These are phyloP conservation scores for Zymoseptoria tritici DNA, from an alignment of 2,329 filamentous ascomycete genomes.

Conservation along the genomic window DNA sequence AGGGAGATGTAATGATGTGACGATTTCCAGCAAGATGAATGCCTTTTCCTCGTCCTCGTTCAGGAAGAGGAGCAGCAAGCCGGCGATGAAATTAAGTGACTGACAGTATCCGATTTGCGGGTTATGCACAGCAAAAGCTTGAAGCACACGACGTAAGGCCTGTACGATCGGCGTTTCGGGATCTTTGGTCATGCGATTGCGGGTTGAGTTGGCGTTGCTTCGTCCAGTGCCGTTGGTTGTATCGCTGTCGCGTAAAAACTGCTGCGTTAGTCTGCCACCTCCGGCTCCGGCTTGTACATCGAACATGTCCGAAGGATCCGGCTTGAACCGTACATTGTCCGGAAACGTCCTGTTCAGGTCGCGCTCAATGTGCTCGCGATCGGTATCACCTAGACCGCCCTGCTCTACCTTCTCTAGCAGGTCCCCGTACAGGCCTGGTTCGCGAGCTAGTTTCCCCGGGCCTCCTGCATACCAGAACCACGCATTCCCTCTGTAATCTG, in stretches of 20 bases:
- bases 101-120: constrained; percentile 92
- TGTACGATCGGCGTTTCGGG: constrained; percentile 69
- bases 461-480: constrained; percentile 97
- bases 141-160: constrained; percentile 74
- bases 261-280: constrained; percentile 16
- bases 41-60: constrained; percentile 74
- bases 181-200: constrained; percentile 34
- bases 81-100: constrained; percentile 89
- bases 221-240: constrained; percentile 3
- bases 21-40: constrained; percentile 89
- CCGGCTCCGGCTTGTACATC: constrained; percentile 24
- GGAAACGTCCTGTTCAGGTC: constrained; percentile 92
- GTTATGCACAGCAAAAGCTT: constrained; percentile 85
- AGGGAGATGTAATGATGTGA: constrained; percentile 79
- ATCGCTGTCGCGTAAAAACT: neutral
- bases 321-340: constrained; percentile 86
- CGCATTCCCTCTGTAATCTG: constrained; percentile 87
- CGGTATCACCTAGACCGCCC: constrained; percentile 54
- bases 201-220: constrained; percentile 3
- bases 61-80: constrained; percentile 78
- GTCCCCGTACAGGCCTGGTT: constrained; percentile 68
- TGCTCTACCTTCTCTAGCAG: constrained; percentile 60
- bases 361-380: constrained; percentile 85
- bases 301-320: constrained; percentile 36
- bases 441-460: constrained; percentile 66